Evolutionary conservation across 2,329 filamentous ascomycete genomes (phyloP).

Genomic region (Colletotrichum shisoi): DNA sequence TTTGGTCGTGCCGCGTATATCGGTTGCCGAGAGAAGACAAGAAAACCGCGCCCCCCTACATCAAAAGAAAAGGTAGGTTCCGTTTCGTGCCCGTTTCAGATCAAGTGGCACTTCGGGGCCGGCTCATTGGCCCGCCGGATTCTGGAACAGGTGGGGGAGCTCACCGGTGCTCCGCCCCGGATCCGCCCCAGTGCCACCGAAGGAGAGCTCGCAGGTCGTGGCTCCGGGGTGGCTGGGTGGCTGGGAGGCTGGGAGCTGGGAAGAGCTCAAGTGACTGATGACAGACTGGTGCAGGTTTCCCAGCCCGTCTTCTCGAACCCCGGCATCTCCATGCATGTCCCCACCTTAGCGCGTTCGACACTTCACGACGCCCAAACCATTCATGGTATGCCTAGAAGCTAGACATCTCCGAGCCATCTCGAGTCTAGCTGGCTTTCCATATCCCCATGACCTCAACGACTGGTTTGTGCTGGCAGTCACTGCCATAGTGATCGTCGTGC

Average conservation of each 20-base stretch:
- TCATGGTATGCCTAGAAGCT: too few species aligned
- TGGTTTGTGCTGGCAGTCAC: not conserved
- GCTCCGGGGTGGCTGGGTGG: slow-evolving; percentile 1
- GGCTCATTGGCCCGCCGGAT: slow-evolving; percentile 31
- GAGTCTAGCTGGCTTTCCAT: not conserved
- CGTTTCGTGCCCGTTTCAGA: slow-evolving; percentile 37
- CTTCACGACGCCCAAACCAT: not conserved
- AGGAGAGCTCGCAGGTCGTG: not conserved
- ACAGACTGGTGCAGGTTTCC: too few species aligned
- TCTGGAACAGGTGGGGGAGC: slow-evolving; percentile 28
- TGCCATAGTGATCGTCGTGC: not conserved
- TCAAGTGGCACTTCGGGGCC: slow-evolving; percentile 20
- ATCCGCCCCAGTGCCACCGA: slow-evolving; percentile 2
- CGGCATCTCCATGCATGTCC: not conserved
- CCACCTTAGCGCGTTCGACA: not conserved
- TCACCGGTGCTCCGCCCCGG: slow-evolving; percentile 27
- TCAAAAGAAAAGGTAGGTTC: slow-evolving; percentile 16
- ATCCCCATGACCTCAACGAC: not conserved
- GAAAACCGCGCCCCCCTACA: not conserved
- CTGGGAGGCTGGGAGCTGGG: slow-evolving; percentile 25
- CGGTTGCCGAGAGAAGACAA: not conserved
- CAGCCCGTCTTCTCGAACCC: not conserved
- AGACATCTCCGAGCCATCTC: slow-evolving; percentile 2
- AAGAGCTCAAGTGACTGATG: not conserved
- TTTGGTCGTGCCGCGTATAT: not conserved